These are phyloP conservation scores for Claviceps pazoutovae DNA, from an alignment of 2,329 filamentous ascomycete genomes.

Conservation along the genomic window DNA sequence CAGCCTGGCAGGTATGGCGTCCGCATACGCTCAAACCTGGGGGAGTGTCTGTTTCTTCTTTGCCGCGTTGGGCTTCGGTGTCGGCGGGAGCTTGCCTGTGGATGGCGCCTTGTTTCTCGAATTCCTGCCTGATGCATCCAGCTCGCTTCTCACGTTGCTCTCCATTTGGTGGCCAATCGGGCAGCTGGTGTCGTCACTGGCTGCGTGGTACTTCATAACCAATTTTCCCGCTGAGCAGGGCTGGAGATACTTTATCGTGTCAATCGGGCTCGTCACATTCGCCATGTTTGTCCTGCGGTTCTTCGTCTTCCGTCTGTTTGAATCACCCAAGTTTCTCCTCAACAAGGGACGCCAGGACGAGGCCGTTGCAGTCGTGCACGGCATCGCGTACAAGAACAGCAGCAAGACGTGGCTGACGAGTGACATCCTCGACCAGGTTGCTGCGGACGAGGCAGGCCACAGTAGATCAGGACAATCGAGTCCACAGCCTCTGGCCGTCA, in stretches of 20 bases:
- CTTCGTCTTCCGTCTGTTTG: slow-evolving; percentile 67
- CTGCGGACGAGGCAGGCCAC: slow-evolving; percentile 21
- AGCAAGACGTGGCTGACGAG: slow-evolving; percentile 63
- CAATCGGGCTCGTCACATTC: slow-evolving; percentile 59
- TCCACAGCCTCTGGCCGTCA: slow-evolving; percentile 4
- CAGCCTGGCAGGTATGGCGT: slow-evolving; percentile 57
- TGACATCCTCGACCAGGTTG: slow-evolving; percentile 47
- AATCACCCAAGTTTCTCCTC: slow-evolving; percentile 74
- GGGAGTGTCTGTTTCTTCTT: slow-evolving; percentile 45
- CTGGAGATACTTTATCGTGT: slow-evolving; percentile 62
- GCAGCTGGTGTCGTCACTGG: slow-evolving; percentile 56
- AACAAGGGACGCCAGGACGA: slow-evolving; percentile 63
- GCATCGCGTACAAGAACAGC: slow-evolving; percentile 58
- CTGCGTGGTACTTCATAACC: slow-evolving; percentile 66
- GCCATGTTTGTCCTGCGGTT: slow-evolving; percentile 67
- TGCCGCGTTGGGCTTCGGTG: slow-evolving; percentile 50
- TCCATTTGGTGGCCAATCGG: slow-evolving; percentile 81
- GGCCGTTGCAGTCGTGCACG: slow-evolving; percentile 67
- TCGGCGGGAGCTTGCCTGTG: slow-evolving; percentile 64
- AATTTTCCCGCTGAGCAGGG: slow-evolving; percentile 55
- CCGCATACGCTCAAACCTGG: slow-evolving; percentile 57
- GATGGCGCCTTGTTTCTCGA: slow-evolving; percentile 75
- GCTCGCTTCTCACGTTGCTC: slow-evolving; percentile 61
- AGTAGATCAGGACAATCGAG: slow-evolving; percentile 14
- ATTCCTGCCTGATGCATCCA: slow-evolving; percentile 63